phyloP scores from a whole-genome alignment of 495 filamentous ascomycete genomes.

The Penicillium silybi region DNA sequence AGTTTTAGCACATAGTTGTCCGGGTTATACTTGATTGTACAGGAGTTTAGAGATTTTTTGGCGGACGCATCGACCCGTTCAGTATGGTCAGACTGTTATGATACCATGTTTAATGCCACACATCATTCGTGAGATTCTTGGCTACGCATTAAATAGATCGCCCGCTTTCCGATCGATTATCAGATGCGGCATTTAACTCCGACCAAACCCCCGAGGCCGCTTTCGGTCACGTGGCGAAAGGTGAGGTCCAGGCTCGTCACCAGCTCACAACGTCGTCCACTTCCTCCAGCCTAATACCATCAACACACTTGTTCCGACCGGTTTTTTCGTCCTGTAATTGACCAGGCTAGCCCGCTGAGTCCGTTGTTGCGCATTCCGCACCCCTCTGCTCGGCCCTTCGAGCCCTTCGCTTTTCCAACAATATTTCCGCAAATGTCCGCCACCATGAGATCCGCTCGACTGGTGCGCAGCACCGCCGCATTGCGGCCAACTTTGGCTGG shows the following conservation, averaged over 20 bases:
- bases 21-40: neutral
- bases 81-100: conserved; percentile 1
- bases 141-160: neutral
- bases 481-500: conserved; percentile 33
- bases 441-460: conserved; percentile 40
- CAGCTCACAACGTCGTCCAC: conserved; percentile 15
- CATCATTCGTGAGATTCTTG: neutral
- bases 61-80: neutral
- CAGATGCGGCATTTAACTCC: conserved; percentile 12
- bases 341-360: neutral
- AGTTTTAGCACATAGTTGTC: neutral
- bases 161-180: conserved; percentile 2
- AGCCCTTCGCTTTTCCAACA: conserved; percentile 24
- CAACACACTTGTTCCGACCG: conserved; percentile 3
- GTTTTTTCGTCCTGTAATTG: conserved; percentile 7
- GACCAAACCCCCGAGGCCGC: conserved; percentile 27
- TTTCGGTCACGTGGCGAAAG: conserved; percentile 28
- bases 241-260: conserved; percentile 24
- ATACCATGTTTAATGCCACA: neutral
- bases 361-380: conserved; percentile 23
- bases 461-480: conserved; percentile 38
- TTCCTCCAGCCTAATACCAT: conserved; percentile 2
- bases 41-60: neutral
- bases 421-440: conserved; percentile 42
- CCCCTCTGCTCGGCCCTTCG: conserved; percentile 25